Percentiles rank a stretch among this genome's conserved stretches.
Evolutionary conservation across 345 rosid genomes (phyloP).

Genomic region (Cardamine chenopodiifolia): DNA sequence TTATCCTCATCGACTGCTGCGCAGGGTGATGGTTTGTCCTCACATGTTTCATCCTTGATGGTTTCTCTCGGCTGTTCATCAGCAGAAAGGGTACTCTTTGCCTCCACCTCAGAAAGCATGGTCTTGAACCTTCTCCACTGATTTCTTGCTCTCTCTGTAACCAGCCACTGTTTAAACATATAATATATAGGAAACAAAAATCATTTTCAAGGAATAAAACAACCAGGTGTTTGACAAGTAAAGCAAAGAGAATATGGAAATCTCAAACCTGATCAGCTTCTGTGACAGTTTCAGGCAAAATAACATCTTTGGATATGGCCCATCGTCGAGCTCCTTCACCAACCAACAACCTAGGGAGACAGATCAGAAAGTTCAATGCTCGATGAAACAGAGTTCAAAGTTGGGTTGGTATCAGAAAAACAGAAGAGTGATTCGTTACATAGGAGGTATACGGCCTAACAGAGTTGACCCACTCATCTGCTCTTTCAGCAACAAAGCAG

Average conservation of each 20-base stretch:
- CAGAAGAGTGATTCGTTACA: constrained; percentile 52
- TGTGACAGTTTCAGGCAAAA: constrained; percentile 49
- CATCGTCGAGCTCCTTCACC: constrained; percentile 91
- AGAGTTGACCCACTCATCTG: constrained; percentile 64
- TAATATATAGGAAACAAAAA: not conserved
- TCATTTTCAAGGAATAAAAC: constrained; percentile 12
- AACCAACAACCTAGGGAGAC: constrained; percentile 70
- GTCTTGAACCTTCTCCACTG: constrained; percentile 76
- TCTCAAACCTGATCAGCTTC: constrained; percentile 78
- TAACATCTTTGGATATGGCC: constrained; percentile 70
- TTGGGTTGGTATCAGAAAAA: constrained; percentile 1
- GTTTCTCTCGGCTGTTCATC: constrained; percentile 32
- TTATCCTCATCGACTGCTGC: constrained; percentile 50
- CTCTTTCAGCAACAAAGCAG: constrained; percentile 74
- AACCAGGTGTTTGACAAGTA: constrained; percentile 2
- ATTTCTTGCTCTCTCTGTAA: constrained; percentile 71
- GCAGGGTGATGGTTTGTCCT: constrained; percentile 2
- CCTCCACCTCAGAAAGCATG: constrained; percentile 65
- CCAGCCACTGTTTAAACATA: constrained; percentile 69
- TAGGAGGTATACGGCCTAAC: constrained; percentile 92
- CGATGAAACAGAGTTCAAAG: not conserved
- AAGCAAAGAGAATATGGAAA: not conserved
- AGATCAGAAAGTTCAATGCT: constrained; percentile 16
- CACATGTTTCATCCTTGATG: constrained; percentile 45
- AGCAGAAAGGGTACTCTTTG: constrained; percentile 32